Evolutionary conservation across 2,329 filamentous ascomycete species (phyloP).

Genomic region (Alternaria conjuncta): DNA sequence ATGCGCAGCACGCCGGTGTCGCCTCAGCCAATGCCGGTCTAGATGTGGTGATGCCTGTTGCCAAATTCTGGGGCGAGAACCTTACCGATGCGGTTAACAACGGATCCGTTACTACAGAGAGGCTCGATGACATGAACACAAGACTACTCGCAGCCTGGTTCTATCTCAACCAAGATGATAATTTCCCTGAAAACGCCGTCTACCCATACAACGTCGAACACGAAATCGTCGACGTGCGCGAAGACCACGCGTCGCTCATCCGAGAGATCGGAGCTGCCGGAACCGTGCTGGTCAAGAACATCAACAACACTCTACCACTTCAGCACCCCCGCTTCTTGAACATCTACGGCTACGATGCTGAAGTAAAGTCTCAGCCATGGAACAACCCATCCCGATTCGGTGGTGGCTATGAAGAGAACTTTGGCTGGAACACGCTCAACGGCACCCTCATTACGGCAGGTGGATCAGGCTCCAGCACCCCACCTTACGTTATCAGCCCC

Average conservation of each 20-base stretch:
- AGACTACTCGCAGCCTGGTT: conserved; percentile 37
- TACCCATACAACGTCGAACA: conserved; percentile 32
- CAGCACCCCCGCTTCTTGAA: conserved; percentile 50
- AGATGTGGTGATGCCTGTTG: conserved; percentile 53
- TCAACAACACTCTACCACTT: conserved; percentile 61
- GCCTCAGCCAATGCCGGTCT: conserved; percentile 56
- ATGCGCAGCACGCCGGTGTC: conserved; percentile 55
- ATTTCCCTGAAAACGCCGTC: conserved; percentile 34
- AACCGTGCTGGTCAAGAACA: conserved; percentile 57
- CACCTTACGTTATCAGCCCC: conserved; percentile 51
- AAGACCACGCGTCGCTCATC: conserved; percentile 51
- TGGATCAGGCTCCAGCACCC: conserved; percentile 49
- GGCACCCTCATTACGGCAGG: conserved; percentile 52
- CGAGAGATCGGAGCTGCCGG: conserved; percentile 51
- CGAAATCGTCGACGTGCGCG: conserved; percentile 56
- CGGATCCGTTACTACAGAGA: conserved; percentile 28
- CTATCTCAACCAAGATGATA: conserved; percentile 49
- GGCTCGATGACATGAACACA: conserved; percentile 42
- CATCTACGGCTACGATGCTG: conserved; percentile 51
- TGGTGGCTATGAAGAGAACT: conserved; percentile 50
- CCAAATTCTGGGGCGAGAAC: conserved; percentile 40
- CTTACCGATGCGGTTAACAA: conserved; percentile 40
- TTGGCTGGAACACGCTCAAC: conserved; percentile 41
- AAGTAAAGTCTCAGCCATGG: conserved; percentile 45
- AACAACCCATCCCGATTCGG: conserved; percentile 47